Conservation (phyloP, 2,329 filamentous ascomycete species). For the Thielaviopsis ethacetica region DNA sequence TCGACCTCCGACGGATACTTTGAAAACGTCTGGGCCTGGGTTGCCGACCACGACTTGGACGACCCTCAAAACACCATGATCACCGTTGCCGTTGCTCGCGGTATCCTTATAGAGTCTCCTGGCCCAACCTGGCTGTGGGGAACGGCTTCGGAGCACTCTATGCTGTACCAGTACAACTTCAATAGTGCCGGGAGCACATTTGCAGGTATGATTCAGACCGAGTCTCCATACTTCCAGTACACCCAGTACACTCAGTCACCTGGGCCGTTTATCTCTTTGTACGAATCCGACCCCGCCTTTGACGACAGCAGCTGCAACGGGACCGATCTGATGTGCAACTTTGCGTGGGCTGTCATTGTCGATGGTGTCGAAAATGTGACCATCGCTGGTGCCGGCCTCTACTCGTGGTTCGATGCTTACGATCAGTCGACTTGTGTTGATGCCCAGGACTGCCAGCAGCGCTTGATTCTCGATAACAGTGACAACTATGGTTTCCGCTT, state of each 20-base stretch:
- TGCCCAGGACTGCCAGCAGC: constrained; percentile 13
- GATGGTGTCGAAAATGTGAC: constrained; percentile 10
- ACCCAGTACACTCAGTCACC: constrained; percentile 13
- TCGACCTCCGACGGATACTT: constrained; percentile 28
- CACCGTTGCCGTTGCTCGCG: constrained; percentile 21
- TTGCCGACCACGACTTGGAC: constrained; percentile 44
- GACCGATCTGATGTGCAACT: constrained; percentile 7
- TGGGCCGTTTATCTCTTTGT: constrained; percentile 13
- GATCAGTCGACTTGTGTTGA: constrained; percentile 14
- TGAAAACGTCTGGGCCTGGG: constrained; percentile 47
- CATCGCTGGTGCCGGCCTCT: constrained; percentile 15
- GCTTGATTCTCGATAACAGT: not conserved
- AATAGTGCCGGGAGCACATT: constrained; percentile 30
- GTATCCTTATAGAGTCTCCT: constrained; percentile 20
- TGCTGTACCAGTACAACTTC: constrained; percentile 33
- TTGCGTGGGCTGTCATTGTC: constrained; percentile 14
- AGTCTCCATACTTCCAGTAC: constrained; percentile 29
- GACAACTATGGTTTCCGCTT: not conserved
- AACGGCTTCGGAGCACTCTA: constrained; percentile 30
- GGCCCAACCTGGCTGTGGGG: constrained; percentile 22
- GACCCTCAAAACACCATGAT: constrained; percentile 16
- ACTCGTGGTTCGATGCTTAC: constrained; percentile 15
- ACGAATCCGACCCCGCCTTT: constrained; percentile 10
- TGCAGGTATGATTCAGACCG: constrained; percentile 49
- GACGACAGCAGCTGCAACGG: not conserved